Conservation (phyloP, 192 early-diverging fungal genomes). For the Umbelopsis sp. region DNA sequence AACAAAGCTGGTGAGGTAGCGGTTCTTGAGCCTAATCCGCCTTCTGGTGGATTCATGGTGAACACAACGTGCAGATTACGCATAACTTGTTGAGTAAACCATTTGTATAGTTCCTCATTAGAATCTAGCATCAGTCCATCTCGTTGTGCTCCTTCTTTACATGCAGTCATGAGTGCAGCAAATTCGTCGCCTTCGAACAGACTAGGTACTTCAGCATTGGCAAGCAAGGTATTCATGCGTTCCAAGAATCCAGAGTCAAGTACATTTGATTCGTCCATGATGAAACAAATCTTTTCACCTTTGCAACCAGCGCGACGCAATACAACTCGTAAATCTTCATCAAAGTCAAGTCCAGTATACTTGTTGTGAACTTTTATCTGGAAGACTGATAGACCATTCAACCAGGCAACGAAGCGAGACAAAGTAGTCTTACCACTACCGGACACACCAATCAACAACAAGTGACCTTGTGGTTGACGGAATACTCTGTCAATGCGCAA, state of each 20-base stretch:
- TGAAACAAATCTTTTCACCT: slow-evolving; percentile 97
- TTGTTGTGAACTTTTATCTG: slow-evolving; percentile 99
- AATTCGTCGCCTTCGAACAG: slow-evolving; percentile 99
- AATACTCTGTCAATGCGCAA: slow-evolving; percentile 98
- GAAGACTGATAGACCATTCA: slow-evolving; percentile 96
- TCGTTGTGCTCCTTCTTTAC: slow-evolving; percentile 90
- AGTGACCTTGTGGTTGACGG: slow-evolving; percentile 96
- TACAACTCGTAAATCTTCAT: slow-evolving; percentile 93
- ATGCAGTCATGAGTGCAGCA: slow-evolving; percentile 89
- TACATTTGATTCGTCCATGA: slow-evolving; percentile 98
- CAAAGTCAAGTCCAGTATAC: slow-evolving; percentile 96
- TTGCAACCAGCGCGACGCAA: slow-evolving; percentile 92
- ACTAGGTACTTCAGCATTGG: slow-evolving; percentile 98
- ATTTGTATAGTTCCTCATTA: slow-evolving; percentile 93
- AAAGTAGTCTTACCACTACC: slow-evolving; percentile 98
- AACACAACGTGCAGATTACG: slow-evolving; percentile 98
- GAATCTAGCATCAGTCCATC: slow-evolving; percentile 95
- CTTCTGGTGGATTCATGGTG: slow-evolving; percentile 99
- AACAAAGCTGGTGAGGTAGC: slow-evolving; percentile 99
- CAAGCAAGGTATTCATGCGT: slow-evolving; percentile 99
- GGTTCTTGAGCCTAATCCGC: slow-evolving; percentile 86
- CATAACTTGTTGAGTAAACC: slow-evolving; percentile 97
- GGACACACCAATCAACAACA: slow-evolving; percentile 97
- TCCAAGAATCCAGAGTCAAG: slow-evolving; percentile 97
- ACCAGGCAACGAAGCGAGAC: slow-evolving; percentile 99